Base-by-base conservation (phyloP, 352 stramenopile species). In the Globisporangium okanoganense region DNA sequence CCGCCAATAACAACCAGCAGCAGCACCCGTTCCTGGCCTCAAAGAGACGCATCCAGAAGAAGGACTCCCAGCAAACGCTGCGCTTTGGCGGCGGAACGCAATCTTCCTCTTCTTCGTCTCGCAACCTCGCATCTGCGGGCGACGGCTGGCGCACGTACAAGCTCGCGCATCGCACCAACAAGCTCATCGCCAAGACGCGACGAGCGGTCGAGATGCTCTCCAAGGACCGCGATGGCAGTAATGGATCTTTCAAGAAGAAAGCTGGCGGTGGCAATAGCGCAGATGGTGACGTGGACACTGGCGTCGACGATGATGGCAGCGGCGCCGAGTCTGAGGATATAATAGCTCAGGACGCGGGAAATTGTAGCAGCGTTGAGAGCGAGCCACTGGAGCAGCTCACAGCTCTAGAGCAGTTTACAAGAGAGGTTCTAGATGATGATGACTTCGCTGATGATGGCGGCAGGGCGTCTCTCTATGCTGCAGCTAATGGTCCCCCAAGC, bases 91-190 rank as follows among this genome's bases (percentile, higher is more conserved):
- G 29, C 29, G 29, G 29, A 33, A n/a, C 24, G 24, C 25, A 22
- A 33, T 33, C 29, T 6, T 33, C 29, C 29, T 52, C 45, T 10
- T 56, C 53, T 14, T 56, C 36, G 8, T 62, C 54, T 14, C 25
- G 22, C 13, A 61, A 41, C n/a, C 45, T 61, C 5, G 60, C 1
- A 5, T 35, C 61, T 7, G 43, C 53, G 6, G 45, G 54, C 10
- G 77, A 83, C 7, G 74, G 68, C 2, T 88, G 80, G 80, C 79
- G 75, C 44, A 58, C 80, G 16, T 90, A 87, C 58, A 88, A 86
- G 51, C 55, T 85, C 10, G 80, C 78, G 13, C 70, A 88, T 35
- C 78, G 76, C 1, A 88, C 76, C 5, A 87, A 88, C 61, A 70
- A 74, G 5, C 47, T 90, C 51, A 73, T 90, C 9, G 65, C 70